phyloP scores from a whole-genome alignment of 805 yeast genomes.

The Barnettozyma siamensis region DNA sequence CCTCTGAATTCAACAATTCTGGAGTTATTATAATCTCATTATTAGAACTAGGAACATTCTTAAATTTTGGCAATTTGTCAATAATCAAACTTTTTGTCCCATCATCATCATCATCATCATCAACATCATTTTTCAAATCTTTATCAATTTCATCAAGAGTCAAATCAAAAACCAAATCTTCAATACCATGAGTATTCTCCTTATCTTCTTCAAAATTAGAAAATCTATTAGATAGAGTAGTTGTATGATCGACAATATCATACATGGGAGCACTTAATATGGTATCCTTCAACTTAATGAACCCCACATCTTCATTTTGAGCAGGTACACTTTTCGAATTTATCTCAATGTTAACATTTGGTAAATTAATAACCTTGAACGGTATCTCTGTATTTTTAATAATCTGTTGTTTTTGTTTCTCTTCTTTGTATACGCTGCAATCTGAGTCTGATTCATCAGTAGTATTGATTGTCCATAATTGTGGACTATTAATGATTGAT shows the following conservation, averaged over 20 bases:
- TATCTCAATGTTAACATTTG: constrained; percentile 1
- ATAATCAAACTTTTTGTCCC: constrained; percentile 2
- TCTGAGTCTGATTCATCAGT: neutral
- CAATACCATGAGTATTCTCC: neutral
- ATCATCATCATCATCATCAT: neutral
- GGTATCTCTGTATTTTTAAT: neutral
- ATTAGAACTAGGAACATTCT: neutral
- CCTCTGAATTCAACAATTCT: constrained; percentile 4
- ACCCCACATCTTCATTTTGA: neutral
- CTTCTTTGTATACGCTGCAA: too few species aligned
- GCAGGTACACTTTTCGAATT: constrained; percentile 4
- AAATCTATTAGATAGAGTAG: constrained; percentile 4
- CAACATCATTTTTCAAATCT: neutral
- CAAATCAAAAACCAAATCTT: neutral
- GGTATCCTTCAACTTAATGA: neutral
- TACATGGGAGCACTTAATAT: constrained; percentile 1
- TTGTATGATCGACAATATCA: neutral
- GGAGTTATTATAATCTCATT: constrained; percentile 2
- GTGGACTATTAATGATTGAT: neutral
- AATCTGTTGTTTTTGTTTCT: neutral
- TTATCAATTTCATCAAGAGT: neutral
- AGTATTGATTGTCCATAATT: neutral
- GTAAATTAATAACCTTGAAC: constrained; percentile 1
- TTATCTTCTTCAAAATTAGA: constrained; percentile 4
- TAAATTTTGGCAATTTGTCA: constrained; percentile 5